Conservation (phyloP, 306 rosid species). For the Morella rubra region DNA sequence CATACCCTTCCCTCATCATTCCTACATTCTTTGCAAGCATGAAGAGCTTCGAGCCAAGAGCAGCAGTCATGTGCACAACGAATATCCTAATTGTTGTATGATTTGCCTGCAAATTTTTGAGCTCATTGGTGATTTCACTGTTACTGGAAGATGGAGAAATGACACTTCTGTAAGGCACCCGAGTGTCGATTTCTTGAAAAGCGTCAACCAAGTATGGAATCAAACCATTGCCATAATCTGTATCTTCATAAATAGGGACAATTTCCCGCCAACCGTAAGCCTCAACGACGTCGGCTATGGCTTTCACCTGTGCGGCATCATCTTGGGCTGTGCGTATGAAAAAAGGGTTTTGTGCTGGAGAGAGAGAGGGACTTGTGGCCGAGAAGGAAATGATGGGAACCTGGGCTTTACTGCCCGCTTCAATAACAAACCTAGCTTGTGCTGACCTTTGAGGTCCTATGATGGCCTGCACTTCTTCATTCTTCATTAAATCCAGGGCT, state of each 20-base stretch:
- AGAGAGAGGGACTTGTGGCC: slow-evolving; percentile 37
- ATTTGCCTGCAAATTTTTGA: slow-evolving; percentile 12
- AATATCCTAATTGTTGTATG: slow-evolving; percentile 16
- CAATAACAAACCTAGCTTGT: slow-evolving; percentile 32
- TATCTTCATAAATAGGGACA: slow-evolving; percentile 37
- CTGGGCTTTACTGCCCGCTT: slow-evolving; percentile 11
- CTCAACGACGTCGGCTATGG: slow-evolving; percentile 29
- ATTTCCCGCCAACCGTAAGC: slow-evolving; percentile 33
- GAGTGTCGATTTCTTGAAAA: slow-evolving; percentile 17
- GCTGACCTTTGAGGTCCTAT: slow-evolving; percentile 35
- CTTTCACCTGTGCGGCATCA: slow-evolving; percentile 26
- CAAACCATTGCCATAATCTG: slow-evolving; percentile 37
- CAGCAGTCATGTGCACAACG: slow-evolving; percentile 34
- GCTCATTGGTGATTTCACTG: slow-evolving; percentile 5
- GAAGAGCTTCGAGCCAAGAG: slow-evolving; percentile 26
- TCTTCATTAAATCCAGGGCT: slow-evolving; percentile 30
- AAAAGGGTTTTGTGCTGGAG: slow-evolving; percentile 27
- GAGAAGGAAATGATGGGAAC: slow-evolving; percentile 37
- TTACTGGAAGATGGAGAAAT: slow-evolving; percentile 23
- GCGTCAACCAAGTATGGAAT: slow-evolving; percentile 31
- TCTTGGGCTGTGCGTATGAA: slow-evolving; percentile 36
- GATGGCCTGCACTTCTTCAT: slow-evolving; percentile 31
- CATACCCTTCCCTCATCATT: slow-evolving; percentile 30
- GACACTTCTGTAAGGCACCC: slow-evolving; percentile 15
- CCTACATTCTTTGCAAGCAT: slow-evolving; percentile 13